These are phyloP conservation scores for Chrysoporthe deuterocubensis DNA, from an alignment of 2,329 filamentous ascomycete species.

Conservation along the genomic window DNA sequence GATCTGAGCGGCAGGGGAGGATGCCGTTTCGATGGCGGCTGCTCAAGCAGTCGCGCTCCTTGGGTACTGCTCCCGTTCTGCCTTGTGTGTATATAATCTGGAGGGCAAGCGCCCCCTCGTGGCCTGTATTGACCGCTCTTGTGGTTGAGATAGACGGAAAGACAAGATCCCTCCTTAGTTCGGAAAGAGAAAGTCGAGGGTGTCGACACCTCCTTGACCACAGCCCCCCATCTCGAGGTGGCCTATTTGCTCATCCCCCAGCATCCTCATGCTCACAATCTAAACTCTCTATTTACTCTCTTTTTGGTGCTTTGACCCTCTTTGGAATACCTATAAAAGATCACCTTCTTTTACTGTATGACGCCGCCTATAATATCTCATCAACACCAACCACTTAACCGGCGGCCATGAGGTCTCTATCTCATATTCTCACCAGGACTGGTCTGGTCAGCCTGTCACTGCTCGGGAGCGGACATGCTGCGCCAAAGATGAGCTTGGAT, in stretches of 20 bases:
- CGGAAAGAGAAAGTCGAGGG: neutral
- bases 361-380: neutral
- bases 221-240: neutral
- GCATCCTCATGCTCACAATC: neutral
- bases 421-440: constrained; percentile 3
- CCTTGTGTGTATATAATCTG: constrained; percentile 17
- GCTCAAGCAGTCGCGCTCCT: constrained; percentile 12
- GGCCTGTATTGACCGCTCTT: constrained; percentile 9
- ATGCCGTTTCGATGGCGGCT: neutral
- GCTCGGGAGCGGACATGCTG: constrained; percentile 16
- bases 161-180: constrained; percentile 1
- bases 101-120: constrained; percentile 13
- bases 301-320: neutral
- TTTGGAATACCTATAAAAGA: neutral
- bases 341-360: neutral
- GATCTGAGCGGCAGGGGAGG: constrained; percentile 9
- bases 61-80: neutral
- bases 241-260: too few relatives aligned
- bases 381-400: neutral
- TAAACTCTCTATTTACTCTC: neutral
- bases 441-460: constrained; percentile 17
- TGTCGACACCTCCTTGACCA: neutral
- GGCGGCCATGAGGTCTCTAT: constrained; percentile 15
- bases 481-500: neutral
- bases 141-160: constrained; percentile 12